phyloP scores from a whole-genome alignment of 148 eudicot species.

The Rhododendron molle region DNA sequence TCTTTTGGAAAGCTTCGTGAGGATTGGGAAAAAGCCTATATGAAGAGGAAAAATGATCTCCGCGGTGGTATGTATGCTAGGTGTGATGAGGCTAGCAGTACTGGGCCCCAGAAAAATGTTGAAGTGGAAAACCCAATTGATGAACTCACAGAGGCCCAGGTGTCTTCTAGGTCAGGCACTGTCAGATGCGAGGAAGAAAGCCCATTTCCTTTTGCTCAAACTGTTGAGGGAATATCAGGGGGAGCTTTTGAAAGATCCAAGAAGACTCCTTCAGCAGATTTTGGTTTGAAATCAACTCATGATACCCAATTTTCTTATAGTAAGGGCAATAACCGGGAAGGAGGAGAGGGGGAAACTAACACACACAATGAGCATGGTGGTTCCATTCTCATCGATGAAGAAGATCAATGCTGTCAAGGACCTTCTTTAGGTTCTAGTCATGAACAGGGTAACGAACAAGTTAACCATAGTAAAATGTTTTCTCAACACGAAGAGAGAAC shows the following conservation, averaged over 20 bases:
- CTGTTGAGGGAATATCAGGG: slow-evolving; percentile 5
- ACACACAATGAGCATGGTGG: not conserved
- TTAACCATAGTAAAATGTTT: not conserved
- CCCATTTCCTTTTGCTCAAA: slow-evolving; percentile 4
- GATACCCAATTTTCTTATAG: not conserved
- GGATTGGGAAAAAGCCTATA: slow-evolving; percentile 65
- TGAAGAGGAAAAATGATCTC: slow-evolving; percentile 29
- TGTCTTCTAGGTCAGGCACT: slow-evolving; percentile 10
- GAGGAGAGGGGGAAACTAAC: not conserved
- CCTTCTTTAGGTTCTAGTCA: not conserved
- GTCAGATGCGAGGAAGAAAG: slow-evolving; percentile 12
- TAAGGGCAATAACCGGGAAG: not conserved
- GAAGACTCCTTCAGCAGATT: not conserved
- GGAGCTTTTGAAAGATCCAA: not conserved
- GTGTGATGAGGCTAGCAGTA: slow-evolving; percentile 16
- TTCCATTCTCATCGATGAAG: slow-evolving; percentile 3
- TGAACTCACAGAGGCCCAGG: slow-evolving; percentile 7
- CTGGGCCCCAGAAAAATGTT: slow-evolving; percentile 15
- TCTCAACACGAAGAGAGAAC: slow-evolving; percentile 8
- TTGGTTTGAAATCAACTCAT: not conserved
- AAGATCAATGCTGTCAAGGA: not conserved
- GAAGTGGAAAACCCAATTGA: slow-evolving; percentile 18
- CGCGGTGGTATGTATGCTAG: slow-evolving; percentile 18
- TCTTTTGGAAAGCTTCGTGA: slow-evolving; percentile 45
- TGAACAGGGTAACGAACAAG: not conserved